Conservation (phyloP, 441 rosid genomes). For the Populus tomentosa region DNA sequence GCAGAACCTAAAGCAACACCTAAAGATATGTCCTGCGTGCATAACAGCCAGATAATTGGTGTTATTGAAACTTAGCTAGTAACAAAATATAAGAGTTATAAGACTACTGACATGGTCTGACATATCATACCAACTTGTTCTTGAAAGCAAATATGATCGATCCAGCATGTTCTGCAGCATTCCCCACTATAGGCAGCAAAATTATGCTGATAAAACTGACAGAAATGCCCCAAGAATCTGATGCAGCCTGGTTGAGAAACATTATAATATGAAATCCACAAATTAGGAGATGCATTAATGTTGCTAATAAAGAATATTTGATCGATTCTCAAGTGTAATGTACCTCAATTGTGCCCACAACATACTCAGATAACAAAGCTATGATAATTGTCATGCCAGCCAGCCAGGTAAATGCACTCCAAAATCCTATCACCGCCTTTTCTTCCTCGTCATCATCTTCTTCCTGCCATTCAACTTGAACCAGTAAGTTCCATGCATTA, state of each 20-base stretch:
- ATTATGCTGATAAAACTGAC: constrained; percentile 81
- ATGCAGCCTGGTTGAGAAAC: constrained; percentile 50
- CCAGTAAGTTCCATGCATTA: not conserved
- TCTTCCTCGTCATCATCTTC: constrained; percentile 43
- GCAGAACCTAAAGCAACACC: constrained; percentile 91
- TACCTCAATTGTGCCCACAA: constrained; percentile 86
- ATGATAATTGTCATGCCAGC: constrained; percentile 74
- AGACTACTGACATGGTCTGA: constrained; percentile 23
- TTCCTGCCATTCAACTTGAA: constrained; percentile 23
- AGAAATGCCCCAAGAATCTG: constrained; percentile 82
- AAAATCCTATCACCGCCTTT: constrained; percentile 74
- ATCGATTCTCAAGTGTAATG: not conserved
- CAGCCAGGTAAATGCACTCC: constrained; percentile 78
- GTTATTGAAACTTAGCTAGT: not conserved
- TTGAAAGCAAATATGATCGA: constrained; percentile 87
- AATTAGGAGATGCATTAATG: not conserved
- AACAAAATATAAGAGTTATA: not conserved
- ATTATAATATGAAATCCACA: not conserved
- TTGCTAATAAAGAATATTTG: not conserved
- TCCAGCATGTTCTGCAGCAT: constrained; percentile 95
- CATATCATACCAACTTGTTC: constrained; percentile 76
- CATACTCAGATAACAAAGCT: constrained; percentile 71
- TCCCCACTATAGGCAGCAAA: constrained; percentile 85
- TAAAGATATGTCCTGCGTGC: constrained; percentile 72
- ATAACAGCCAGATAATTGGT: not conserved